Evolutionary conservation across 768 basidiomycete species (phyloP), one percentile per base, ranked within the genome.

Genomic region (Pholiota molesta): DNA sequence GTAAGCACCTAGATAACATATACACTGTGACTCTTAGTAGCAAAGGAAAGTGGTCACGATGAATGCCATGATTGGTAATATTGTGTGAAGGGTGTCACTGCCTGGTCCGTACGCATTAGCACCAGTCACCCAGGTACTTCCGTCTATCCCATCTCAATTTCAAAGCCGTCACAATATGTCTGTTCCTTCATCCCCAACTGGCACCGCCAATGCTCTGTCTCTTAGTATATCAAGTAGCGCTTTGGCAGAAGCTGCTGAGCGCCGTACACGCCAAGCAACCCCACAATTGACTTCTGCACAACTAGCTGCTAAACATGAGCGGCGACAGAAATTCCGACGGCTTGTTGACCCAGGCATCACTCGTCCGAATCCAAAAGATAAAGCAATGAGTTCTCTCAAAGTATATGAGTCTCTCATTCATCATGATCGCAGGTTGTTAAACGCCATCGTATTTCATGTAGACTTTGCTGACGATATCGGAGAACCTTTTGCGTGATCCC

Each of bases 281-380:
- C 59, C 69, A 7, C 74, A 77, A 60, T 70, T 72, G 37, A 72
- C 80, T 40, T 73, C 78, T 13, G 74, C 78, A 1, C 78, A 81
- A 63, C 55, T 74, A 58, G 73, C 74, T 33, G 77, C 79, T 63
- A 84, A 92, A 63, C 85, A 89, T 65, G 89, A 89, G 57, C 83
- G 81, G 57, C 85, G 88, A 44, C 90, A 89, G 69, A 78, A 78
- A 59, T 93, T 94, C 72, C 83, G 92, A 47, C 80, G 92, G 40
- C 77, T 94, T 62, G 82, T 94, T 62, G 90, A 94, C 67, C 91
- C 91, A 49, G 91, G 90, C 14, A 93, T 94, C 66, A 68, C 83
- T 55, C 83, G 92, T 2, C 89, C 85, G 5, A 93, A 93, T 71
- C 72, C 87, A 13, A 83, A 82, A 64, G 83, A 82, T 54, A 78